Evolutionary conservation across 78 protist species (phyloP).

Genomic region (Monosiga brevicollis): DNA sequence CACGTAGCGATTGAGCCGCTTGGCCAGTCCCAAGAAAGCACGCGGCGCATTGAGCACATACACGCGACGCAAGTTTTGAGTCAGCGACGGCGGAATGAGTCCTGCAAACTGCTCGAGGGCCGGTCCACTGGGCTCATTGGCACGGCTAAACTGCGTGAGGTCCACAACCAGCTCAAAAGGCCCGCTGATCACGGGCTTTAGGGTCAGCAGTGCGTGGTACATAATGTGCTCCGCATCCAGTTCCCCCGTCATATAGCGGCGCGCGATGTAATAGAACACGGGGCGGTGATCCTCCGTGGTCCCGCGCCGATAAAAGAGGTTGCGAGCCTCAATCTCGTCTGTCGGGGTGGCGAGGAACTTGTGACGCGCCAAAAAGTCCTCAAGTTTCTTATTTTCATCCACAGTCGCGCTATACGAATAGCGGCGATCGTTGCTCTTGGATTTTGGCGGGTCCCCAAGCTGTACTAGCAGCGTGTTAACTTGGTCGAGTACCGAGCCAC

Average conservation of each 20-base stretch:
- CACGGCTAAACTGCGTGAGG: not conserved
- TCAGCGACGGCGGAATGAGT: not conserved
- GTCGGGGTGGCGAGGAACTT: not conserved
- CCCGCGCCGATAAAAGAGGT: not conserved
- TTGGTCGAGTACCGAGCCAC: not conserved
- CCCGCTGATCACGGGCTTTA: not conserved
- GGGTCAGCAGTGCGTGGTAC: not conserved
- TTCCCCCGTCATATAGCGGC: not conserved
- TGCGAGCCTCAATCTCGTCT: not conserved
- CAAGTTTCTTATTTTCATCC: not conserved
- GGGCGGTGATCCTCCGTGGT: not conserved
- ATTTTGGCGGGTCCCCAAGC: not conserved
- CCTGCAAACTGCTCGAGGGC: not conserved
- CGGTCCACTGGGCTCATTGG: not conserved
- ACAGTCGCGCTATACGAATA: not conserved
- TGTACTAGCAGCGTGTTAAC: not conserved
- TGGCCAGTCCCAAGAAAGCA: conserved; percentile 12
- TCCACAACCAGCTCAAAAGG: not conserved
- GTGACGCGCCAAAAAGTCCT: not conserved
- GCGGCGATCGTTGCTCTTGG: not conserved
- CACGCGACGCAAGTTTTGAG: not conserved
- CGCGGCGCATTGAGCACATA: not conserved
- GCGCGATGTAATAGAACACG: not conserved
- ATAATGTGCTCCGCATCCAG: not conserved
- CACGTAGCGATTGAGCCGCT: conserved; percentile 18